These are phyloP conservation scores for Acer saccharum DNA, from an alignment of 345 rosid genomes.

Conservation along the genomic window DNA sequence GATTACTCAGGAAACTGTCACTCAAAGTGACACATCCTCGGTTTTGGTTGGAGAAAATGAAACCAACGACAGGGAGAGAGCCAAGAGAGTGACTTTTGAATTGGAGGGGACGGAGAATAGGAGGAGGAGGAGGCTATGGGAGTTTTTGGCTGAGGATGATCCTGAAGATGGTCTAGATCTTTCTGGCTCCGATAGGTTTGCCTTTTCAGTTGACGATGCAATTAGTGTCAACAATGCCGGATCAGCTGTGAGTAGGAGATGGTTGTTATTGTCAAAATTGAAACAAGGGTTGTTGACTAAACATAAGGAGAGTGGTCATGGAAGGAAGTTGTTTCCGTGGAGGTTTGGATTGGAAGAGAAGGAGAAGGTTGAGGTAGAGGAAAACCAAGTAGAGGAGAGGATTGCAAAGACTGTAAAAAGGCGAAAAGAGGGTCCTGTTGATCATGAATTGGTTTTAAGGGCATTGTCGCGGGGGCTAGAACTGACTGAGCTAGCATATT, in stretches of 20 bases:
- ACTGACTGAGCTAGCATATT: constrained; percentile 72
- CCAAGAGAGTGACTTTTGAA: constrained; percentile 59
- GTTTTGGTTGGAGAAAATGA: constrained; percentile 26
- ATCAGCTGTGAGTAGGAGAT: constrained; percentile 70
- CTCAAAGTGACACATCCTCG: constrained; percentile 22
- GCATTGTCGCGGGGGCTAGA: constrained; percentile 89
- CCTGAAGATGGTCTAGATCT: constrained; percentile 90
- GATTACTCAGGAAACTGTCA: constrained; percentile 22
- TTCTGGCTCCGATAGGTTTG: constrained; percentile 91
- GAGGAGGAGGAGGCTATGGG: constrained; percentile 66
- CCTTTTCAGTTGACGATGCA: constrained; percentile 89
- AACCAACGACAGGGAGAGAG: constrained; percentile 31
- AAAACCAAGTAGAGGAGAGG: constrained; percentile 57
- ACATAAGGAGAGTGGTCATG: constrained; percentile 57
- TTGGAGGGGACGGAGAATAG: constrained; percentile 53
- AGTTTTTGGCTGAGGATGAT: constrained; percentile 82
- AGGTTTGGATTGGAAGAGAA: constrained; percentile 71
- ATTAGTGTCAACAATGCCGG: constrained; percentile 64
- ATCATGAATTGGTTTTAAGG: constrained; percentile 72
- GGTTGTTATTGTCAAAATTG: constrained; percentile 82
- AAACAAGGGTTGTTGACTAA: constrained; percentile 77
- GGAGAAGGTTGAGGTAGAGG: constrained; percentile 53
- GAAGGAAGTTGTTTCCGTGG: constrained; percentile 77
- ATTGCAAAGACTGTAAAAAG: constrained; percentile 53
- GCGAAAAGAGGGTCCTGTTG: constrained; percentile 80